Conservation (phyloP, 352 stramenopile species). For the Pythium oligandrum region DNA sequence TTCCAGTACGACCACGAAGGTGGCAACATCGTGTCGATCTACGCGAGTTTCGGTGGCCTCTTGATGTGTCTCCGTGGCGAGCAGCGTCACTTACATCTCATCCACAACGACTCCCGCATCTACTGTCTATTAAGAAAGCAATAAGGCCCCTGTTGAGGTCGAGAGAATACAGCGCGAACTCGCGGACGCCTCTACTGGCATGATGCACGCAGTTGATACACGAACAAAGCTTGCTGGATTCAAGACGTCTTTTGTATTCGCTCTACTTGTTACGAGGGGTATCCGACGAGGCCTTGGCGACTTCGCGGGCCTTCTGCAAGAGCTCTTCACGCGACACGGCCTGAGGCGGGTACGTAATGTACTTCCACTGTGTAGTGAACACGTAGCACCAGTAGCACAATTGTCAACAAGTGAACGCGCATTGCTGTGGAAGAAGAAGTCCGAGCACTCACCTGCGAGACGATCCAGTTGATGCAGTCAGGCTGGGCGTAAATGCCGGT, state of each 20-base stretch:
- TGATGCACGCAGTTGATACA: no score
- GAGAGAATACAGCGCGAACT: not conserved
- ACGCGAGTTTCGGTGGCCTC: slow-evolving; percentile 95
- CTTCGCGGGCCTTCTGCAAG: slow-evolving; percentile 67
- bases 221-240: no score
- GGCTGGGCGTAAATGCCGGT: slow-evolving; percentile 84
- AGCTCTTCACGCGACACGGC: slow-evolving; percentile 71
- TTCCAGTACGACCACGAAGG: slow-evolving; percentile 97
- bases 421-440: slow-evolving; percentile 1
- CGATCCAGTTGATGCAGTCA: slow-evolving; percentile 79
- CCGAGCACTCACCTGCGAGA: slow-evolving; percentile 38
- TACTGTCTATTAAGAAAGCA: slow-evolving; percentile 91
- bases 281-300: slow-evolving; percentile 22
- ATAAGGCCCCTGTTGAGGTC: slow-evolving; percentile 23
- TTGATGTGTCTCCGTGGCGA: slow-evolving; percentile 97
- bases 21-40: slow-evolving; percentile 91
- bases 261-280: no score
- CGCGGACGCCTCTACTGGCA: no score
- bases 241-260: no score
- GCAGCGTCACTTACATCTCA: slow-evolving; percentile 95
- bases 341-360: slow-evolving; percentile 83
- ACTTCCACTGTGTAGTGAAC: slow-evolving; percentile 52
- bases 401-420: not conserved
- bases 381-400: not conserved
- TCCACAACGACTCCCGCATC: slow-evolving; percentile 96